phyloP scores from a whole-genome alignment of 345 rosid species.

The Streptanthus diversifolius region DNA sequence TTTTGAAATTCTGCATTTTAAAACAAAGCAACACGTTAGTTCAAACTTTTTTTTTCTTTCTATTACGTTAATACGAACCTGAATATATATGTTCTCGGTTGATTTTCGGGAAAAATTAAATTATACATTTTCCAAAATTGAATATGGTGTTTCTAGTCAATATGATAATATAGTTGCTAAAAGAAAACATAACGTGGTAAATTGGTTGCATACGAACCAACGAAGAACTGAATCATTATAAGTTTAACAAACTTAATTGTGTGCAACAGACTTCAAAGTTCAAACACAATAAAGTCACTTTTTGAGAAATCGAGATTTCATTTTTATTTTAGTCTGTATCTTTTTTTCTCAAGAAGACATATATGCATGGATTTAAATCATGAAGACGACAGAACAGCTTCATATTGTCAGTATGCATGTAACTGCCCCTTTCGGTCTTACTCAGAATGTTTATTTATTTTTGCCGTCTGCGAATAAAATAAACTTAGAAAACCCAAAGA shows the following conservation, averaged over 20 bases:
- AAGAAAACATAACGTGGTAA: neutral
- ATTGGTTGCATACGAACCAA: neutral
- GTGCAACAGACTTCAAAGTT: constrained; percentile 13
- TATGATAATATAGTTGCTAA: neutral
- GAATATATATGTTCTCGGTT: neutral
- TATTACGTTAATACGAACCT: neutral
- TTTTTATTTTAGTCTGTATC: neutral
- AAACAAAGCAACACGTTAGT: neutral
- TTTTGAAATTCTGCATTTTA: neutral
- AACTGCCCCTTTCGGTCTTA: constrained; percentile 15
- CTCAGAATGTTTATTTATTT: neutral
- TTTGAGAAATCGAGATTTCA: constrained; percentile 9
- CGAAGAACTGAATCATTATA: neutral
- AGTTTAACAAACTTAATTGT: neutral
- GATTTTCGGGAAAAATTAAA: neutral
- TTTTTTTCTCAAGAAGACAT: neutral
- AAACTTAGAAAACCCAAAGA: neutral
- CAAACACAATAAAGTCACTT: constrained; percentile 6
- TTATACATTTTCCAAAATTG: neutral
- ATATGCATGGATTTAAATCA: constrained; percentile 18
- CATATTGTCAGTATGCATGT: constrained; percentile 7
- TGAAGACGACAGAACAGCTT: constrained; percentile 10
- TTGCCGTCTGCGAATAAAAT: neutral
- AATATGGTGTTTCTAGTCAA: neutral
- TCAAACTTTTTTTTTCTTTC: neutral